These are phyloP conservation scores for Elongisporangium undulatum DNA, from an alignment of 352 stramenopile genomes.

Conservation along the genomic window DNA sequence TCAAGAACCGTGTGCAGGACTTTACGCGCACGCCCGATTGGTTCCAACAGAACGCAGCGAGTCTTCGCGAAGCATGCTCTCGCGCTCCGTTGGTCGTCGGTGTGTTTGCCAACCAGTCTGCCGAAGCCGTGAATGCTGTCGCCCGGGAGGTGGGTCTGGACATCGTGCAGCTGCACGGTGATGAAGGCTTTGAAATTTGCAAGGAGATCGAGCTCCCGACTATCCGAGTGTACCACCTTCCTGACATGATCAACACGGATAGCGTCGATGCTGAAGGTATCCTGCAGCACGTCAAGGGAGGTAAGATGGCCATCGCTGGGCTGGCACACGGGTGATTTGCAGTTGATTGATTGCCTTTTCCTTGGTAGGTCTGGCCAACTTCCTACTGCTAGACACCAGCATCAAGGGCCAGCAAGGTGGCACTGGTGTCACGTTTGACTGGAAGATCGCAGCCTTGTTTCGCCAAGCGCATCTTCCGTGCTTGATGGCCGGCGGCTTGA, in stretches of 20 bases:
- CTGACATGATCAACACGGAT: slow-evolving; percentile 72
- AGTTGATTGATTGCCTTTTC: slow-evolving; percentile 7
- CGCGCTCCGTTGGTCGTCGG: slow-evolving; percentile 89
- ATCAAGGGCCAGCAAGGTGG: slow-evolving; percentile 92
- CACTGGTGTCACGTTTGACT: slow-evolving; percentile 96
- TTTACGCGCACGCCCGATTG: slow-evolving; percentile 39
- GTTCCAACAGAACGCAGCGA: slow-evolving; percentile 74
- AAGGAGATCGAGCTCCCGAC: slow-evolving; percentile 85
- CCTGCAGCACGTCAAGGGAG: slow-evolving; percentile 54
- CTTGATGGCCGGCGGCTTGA: slow-evolving; percentile 96
- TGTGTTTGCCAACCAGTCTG: slow-evolving; percentile 96
- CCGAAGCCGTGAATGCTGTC: slow-evolving; percentile 89
- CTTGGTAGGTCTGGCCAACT: slow-evolving; percentile 60
- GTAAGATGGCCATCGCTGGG: slow-evolving; percentile 2
- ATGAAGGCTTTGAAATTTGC: slow-evolving; percentile 91
- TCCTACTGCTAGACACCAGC: slow-evolving; percentile 95
- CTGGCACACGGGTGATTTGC: background rate
- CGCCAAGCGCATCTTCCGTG: slow-evolving; percentile 90
- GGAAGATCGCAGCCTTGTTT: slow-evolving; percentile 91
- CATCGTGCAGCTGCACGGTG: slow-evolving; percentile 97
- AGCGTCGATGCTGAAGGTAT: slow-evolving; percentile 73
- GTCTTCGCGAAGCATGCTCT: slow-evolving; percentile 58
- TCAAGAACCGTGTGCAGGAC: slow-evolving; percentile 26
- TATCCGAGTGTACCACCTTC: slow-evolving; percentile 93
- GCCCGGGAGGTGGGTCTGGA: slow-evolving; percentile 91